A percentile compares a stretch with the other conserved stretches of the same genome.
These are phyloP conservation scores for Saitozyma sp. DNA, from an alignment of 768 basidiomycete species.

Conservation along the genomic window DNA sequence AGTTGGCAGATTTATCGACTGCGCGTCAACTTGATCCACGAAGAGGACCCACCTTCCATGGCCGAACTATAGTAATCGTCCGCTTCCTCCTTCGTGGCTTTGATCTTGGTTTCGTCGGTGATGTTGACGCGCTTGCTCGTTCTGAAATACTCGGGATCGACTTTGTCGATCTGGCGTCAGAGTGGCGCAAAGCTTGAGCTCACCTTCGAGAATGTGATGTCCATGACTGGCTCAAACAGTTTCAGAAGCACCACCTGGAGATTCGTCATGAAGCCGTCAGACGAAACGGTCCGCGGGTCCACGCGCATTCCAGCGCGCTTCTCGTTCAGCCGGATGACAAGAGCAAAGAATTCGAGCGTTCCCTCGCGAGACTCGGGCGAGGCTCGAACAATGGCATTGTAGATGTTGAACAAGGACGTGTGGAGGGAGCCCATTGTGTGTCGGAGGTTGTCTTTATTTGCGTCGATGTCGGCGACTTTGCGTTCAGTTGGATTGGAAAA, in stretches of 20 bases:
- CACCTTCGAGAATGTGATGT: conserved; percentile 84
- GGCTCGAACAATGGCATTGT: conserved; percentile 83
- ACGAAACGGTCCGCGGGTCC: conserved; percentile 78
- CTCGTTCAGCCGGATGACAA: conserved; percentile 70
- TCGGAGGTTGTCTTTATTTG: conserved; percentile 80
- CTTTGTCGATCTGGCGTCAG: conserved; percentile 73
- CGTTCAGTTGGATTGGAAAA: conserved; percentile 84
- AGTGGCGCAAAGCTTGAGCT: conserved; percentile 11
- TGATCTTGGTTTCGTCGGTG: conserved; percentile 88
- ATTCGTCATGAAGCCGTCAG: conserved; percentile 91
- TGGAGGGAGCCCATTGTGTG: conserved; percentile 81
- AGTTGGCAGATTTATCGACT: conserved; percentile 72
- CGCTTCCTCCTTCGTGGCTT: conserved; percentile 85
- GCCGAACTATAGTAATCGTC: conserved; percentile 63
- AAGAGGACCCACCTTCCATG: not conserved
- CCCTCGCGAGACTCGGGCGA: conserved; percentile 75
- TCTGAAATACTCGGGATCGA: conserved; percentile 79
- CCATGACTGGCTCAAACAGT: conserved; percentile 93
- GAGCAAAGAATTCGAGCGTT: conserved; percentile 77
- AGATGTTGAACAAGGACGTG: conserved; percentile 82
- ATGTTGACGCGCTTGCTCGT: conserved; percentile 71
- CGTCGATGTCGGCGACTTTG: conserved; percentile 70
- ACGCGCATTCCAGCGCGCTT: conserved; percentile 91
- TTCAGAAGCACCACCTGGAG: conserved; percentile 75
- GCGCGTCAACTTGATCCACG: no score